These are phyloP conservation scores for Saprolegnia parasitica DNA, from an alignment of 352 stramenopile genomes.

Conservation along the genomic window DNA sequence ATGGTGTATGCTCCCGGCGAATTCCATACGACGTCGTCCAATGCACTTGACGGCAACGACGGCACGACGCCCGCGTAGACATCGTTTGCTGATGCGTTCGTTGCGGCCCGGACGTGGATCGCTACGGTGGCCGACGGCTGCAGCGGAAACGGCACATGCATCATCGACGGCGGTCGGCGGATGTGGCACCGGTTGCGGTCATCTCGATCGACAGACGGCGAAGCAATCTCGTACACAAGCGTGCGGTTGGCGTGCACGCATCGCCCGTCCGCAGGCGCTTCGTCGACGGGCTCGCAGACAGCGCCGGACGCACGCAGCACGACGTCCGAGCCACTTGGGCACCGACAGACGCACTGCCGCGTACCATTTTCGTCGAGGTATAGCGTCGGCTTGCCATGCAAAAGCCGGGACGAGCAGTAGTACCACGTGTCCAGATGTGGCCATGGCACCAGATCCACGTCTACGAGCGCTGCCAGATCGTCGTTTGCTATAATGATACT, in stretches of 20 bases:
- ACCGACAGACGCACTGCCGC: constrained; percentile 6
- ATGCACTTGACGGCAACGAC: not conserved
- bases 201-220: not conserved
- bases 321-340: not conserved
- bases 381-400: not conserved
- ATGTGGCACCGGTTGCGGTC: constrained; percentile 17
- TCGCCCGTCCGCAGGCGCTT: not conserved
- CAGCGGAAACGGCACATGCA: constrained; percentile 9
- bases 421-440: constrained; percentile 6
- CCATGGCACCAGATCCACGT: not conserved
- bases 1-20: constrained; percentile 2
- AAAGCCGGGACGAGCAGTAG: constrained; percentile 1
- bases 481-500: not conserved
- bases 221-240: constrained; percentile 13
- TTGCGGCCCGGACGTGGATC: not conserved
- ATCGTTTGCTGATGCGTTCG: no score
- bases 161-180: not conserved
- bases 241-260: not conserved
- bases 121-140: not conserved
- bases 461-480: not conserved
- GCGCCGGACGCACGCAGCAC: not conserved
- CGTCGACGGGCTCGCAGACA: not conserved
- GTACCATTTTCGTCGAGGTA: not conserved
- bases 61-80: not conserved
- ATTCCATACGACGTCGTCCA: not conserved